phyloP scores from a whole-genome alignment of 352 stramenopile genomes.

The Thalassiosira delicatula region DNA sequence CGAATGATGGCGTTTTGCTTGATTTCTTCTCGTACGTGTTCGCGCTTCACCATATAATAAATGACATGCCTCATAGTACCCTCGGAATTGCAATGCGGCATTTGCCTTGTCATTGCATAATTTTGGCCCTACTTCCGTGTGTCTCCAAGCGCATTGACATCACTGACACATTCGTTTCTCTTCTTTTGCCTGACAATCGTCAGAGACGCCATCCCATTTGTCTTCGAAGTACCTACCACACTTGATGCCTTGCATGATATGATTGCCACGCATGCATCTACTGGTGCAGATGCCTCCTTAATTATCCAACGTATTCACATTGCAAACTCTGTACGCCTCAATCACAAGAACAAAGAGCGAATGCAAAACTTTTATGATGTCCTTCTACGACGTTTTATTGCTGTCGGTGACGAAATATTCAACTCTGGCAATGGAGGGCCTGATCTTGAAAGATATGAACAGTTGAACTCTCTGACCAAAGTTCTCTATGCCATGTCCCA shows the following conservation, averaged over 20 bases:
- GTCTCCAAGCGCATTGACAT: no score
- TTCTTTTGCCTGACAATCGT: slow-evolving; percentile 21
- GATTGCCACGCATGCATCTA: slow-evolving; percentile 89
- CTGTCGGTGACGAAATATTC: slow-evolving; percentile 85
- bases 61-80: no score
- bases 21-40: no score
- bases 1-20: no score
- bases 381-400: slow-evolving; percentile 91
- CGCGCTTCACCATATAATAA: no score
- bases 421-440: slow-evolving; percentile 68
- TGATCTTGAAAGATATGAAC: slow-evolving; percentile 74
- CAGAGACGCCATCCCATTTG: slow-evolving; percentile 91
- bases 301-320: slow-evolving; percentile 92
- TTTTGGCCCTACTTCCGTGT: no score
- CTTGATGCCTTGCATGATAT: slow-evolving; percentile 89
- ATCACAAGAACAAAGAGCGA: slow-evolving; percentile 91
- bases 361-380: slow-evolving; percentile 96
- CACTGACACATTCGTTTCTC: no score
- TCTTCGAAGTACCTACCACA: slow-evolving; percentile 92
- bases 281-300: slow-evolving; percentile 85
- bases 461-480: slow-evolving; percentile 88
- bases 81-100: no score
- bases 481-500: slow-evolving; percentile 89
- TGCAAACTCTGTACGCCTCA: slow-evolving; percentile 92
- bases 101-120: no score